Evolutionary conservation across 768 basidiomycete species (phyloP).

Genomic region (Podaxis pistillaris): DNA sequence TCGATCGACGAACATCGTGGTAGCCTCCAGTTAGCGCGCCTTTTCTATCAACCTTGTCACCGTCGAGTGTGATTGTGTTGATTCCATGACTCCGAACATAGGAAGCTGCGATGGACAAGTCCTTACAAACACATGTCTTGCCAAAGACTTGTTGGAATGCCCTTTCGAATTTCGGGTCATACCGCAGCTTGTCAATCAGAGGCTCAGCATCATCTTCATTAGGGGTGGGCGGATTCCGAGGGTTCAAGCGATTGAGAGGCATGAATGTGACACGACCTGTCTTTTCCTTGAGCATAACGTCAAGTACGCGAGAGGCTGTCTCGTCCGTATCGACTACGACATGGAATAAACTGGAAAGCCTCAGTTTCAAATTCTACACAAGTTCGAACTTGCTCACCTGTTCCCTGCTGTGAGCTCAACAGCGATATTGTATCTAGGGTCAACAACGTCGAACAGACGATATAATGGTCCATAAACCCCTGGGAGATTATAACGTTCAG

Average conservation of each 20-base stretch:
- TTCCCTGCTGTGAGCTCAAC: constrained; percentile 95
- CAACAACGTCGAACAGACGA: constrained; percentile 87
- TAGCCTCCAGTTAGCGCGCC: constrained; percentile 96
- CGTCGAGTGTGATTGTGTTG: constrained; percentile 96
- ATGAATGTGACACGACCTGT: constrained; percentile 97
- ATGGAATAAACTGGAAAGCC: constrained; percentile 76
- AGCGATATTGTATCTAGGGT: constrained; percentile 86
- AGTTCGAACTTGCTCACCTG: constrained; percentile 48
- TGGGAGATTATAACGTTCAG: constrained; percentile 66
- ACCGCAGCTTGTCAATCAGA: constrained; percentile 79
- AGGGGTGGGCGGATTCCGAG: constrained; percentile 62
- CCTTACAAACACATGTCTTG: constrained; percentile 93
- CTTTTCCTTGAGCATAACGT: constrained; percentile 91
- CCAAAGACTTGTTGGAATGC: constrained; percentile 98
- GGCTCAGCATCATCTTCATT: constrained; percentile 79
- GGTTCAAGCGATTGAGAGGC: constrained; percentile 93
- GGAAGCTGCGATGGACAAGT: constrained; percentile 87
- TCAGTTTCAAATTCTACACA: constrained; percentile 11
- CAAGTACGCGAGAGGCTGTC: constrained; percentile 88
- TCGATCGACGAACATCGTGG: constrained; percentile 86
- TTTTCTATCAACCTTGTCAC: constrained; percentile 96
- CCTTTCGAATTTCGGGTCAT: constrained; percentile 64
- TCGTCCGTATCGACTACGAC: constrained; percentile 97
- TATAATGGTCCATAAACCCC: constrained; percentile 96
- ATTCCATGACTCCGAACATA: constrained; percentile 94